Evolutionary conservation across 1,284 basidiomycete species (phyloP), one percentile per base, ranked within the genome.

Genomic region (Papiliotrema laurentii): DNA sequence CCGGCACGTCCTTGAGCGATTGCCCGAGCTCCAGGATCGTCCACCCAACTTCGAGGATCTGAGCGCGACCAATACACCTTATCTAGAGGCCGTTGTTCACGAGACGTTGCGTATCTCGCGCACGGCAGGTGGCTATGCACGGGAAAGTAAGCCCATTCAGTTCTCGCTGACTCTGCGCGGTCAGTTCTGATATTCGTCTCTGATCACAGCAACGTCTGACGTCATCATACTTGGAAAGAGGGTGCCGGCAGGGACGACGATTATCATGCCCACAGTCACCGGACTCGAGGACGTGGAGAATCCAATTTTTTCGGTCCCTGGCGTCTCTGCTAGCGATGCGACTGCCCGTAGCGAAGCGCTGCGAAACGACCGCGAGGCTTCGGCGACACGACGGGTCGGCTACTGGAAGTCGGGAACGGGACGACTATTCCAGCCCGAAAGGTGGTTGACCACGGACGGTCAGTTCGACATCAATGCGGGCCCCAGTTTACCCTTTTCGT

Each of bases 1-100:
- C 6, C 31, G 39, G 11, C 54, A 61, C 33, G 26, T 63, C 11
- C 44, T 45, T 1, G 47, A 49, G 4, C 26, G 27, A 16, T 18
- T 63, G n/a, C 55, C 59, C 11, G 55, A 59, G 31, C 27, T 58
- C 6, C 46, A 54, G 28, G 55, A 58, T 34, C 47, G 56, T 1
- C 34, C 42, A 11, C 52, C 59, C 0, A 55, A 49, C 0, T 63
- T 53, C 30, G 56, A 56, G 14, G 54, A 63, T 16, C 61, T 77
- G 2, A 68, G 73, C 30, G 63, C 77, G 0, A 60, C 65, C 1
- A 79, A 83, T 43, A 61, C 84, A 0, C 66, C 77, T 0, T 82
- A 79, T 51, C 62, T 87, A 0, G 66, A 68, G 49, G 66, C 66
- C 7, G 61, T 66, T 2, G 57, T 60, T 3, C 54, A 63, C 16